phyloP scores from a whole-genome alignment of 495 filamentous ascomycete species.

The Chaetomium fimeti region DNA sequence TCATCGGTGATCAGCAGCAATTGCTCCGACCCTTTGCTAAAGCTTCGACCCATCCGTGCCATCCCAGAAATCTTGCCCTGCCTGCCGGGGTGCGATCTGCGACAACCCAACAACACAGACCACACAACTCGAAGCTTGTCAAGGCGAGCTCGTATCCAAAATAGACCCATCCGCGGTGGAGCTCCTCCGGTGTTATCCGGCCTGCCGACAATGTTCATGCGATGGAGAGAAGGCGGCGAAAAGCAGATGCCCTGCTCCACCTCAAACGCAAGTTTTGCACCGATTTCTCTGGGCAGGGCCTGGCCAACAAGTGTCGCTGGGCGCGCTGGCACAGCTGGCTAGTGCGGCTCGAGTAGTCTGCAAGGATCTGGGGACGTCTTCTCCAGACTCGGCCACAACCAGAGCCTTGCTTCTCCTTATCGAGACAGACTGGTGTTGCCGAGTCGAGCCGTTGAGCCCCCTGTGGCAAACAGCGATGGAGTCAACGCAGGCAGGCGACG shows the following conservation, averaged over 20 bases:
- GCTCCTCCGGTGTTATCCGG: background rate
- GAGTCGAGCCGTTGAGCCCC: background rate
- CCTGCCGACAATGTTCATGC: background rate
- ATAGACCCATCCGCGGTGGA: background rate
- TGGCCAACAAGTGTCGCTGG: slow-evolving; percentile 1
- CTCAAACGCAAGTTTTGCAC: slow-evolving; percentile 11
- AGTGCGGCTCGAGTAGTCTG: too few species aligned
- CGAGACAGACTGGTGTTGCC: background rate
- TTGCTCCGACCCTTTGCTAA: background rate
- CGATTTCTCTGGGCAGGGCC: background rate
- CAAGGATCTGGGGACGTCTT: background rate
- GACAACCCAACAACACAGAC: background rate
- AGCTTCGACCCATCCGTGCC: background rate
- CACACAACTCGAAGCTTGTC: background rate
- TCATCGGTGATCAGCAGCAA: background rate
- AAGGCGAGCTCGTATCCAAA: slow-evolving; percentile 11
- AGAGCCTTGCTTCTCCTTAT: background rate
- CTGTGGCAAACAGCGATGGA: background rate
- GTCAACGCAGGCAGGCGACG: background rate
- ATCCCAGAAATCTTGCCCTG: too few species aligned
- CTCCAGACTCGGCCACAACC: background rate
- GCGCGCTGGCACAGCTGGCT: too few species aligned
- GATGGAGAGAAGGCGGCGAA: slow-evolving; percentile 12
- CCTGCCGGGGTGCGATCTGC: background rate
- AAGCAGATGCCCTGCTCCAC: slow-evolving; percentile 9